Evolutionary conservation across 2,329 filamentous ascomycete species (phyloP).

Genomic region (Ceratocystiopsis brevicomis): DNA sequence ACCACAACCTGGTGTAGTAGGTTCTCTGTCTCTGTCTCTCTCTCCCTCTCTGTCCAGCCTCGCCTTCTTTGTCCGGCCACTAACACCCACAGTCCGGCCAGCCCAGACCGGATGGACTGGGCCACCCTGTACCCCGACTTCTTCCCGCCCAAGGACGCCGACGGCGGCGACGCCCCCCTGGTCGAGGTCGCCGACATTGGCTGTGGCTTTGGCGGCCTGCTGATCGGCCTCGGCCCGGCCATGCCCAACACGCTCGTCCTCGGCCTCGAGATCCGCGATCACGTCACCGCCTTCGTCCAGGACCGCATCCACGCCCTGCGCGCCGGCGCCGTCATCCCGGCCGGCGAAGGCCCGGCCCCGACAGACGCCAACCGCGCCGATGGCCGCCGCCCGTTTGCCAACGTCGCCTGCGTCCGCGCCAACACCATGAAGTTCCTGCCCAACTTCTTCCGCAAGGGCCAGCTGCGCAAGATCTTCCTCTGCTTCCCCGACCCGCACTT

Average conservation of each 20-base stretch:
- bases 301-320: slow-evolving; percentile 73
- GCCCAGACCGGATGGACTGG: slow-evolving; percentile 83
- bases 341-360: too few species aligned
- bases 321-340: slow-evolving; percentile 28
- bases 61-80: too few species aligned
- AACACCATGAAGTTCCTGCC: slow-evolving; percentile 99
- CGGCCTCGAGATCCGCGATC: slow-evolving; percentile 79
- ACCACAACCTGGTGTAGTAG: slow-evolving; percentile 70
- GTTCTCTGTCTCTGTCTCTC: neutral
- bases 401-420: slow-evolving; percentile 71
- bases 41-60: too few species aligned
- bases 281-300: slow-evolving; percentile 79
- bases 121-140: slow-evolving; percentile 63
- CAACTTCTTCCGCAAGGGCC: slow-evolving; percentile 72
- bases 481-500: slow-evolving; percentile 98
- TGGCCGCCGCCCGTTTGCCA: slow-evolving; percentile 41
- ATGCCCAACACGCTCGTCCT: slow-evolving; percentile 70
- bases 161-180: slow-evolving; percentile 10
- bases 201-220: slow-evolving; percentile 82
- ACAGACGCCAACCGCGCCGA: slow-evolving; percentile 1
- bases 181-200: slow-evolving; percentile 94
- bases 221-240: slow-evolving; percentile 66
- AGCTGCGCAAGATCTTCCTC: slow-evolving; percentile 83
- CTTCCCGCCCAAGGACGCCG: slow-evolving; percentile 17
- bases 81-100: slow-evolving; percentile 41